Base-by-base conservation (phyloP, 768 basidiomycete species). In the Boletus patriciae region DNA sequence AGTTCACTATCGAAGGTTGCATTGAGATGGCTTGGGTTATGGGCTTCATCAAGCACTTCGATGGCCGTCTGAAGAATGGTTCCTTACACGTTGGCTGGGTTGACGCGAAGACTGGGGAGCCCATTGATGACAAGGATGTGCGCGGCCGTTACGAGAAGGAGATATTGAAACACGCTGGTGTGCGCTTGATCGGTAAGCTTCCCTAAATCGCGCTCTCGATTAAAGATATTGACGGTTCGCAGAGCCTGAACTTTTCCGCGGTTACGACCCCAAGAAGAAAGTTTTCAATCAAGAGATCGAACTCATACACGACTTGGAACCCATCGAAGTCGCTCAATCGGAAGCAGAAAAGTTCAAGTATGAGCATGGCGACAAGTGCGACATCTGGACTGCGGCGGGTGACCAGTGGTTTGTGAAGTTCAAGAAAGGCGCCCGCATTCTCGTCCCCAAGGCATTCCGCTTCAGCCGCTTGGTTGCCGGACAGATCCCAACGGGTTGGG, bases 11-110 rank as follows among this genome's bases (percentile, higher is more conserved):
- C 64, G 90, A 97, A 72, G 97, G 97, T 19, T 93, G 92, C 67
- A 97, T 99, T 67, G 97, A 99, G 77, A 96, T 99, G 91, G 95
- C 96, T 3, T 99, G 96, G 95, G 87, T 98, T 74, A 98, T 95
- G 92, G 96, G 97, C 41, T 85, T 84, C 76, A 97, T 98, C 83
- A 97, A 95, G 74, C 94, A 99, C 78, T 96, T 98, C 74, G 92
- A 99, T 63, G 97, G 97, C 18, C 94, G 94, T 55, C 82, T 98
- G 63, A 94, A 96, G 77, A 85, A 90, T 63, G 94, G 93, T 43
- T 84, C 90, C 33, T 80, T 96, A 33, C 90, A 98, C 67, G 96
- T 99, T 63, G 97, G 97, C 34, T 99, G 97, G 97, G 94, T 98
- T 47, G 96, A 98, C 67, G 85, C 87, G 68, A 96, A 97, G 80